Base-by-base conservation (phyloP, 2,329 filamentous ascomycete genomes). In the Passalora sequoiae region DNA sequence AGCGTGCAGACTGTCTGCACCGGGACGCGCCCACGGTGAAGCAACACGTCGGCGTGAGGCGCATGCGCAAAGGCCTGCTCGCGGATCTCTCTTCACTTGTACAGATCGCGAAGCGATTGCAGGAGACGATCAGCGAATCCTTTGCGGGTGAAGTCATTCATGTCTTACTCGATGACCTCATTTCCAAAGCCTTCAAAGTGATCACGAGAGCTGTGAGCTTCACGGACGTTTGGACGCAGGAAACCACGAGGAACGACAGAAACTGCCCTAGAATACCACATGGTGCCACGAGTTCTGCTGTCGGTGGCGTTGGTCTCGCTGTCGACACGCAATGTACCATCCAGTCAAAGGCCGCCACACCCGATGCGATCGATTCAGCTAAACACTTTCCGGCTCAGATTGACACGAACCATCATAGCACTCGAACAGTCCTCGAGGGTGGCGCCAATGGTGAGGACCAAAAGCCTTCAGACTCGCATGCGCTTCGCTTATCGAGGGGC, bases 191-290 rank as follows among this genome's bases (percentile, higher is more conserved):
- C 0, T 97, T 95, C 71, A 89, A 86, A 61, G 89, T 97, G 40
- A 86, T 95, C n/a, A 91, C 83, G 36, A 83, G 91, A 57, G 89
- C 86, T 10, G 88, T 96, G 19, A 78, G 84, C 32, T 97, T 98
- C 60, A 75, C 95, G 30, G 92, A 98, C 56, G 76, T 91, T 2
- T 82, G 92, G 69, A 83, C 54, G n/a, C 54, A 60, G 36, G 61
- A 63, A 40, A 54, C 51, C 8, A 43, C 36, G 19, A 43, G 45
- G 25, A 24, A 20, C 6, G 47, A 52, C 1, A 12, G 30, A 4
- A 17, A 30, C 8, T 39, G 41, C n/a, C 37, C 38, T 12, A 38
- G 37, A 21, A 12, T 24, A 13, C 43, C 38, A 21, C 44, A 13
- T 21, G 17, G 12, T 19, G 38, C 17, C 6, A n/a, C 24, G 25